A percentile compares a stretch with the other conserved stretches of the same genome.
Evolutionary conservation across 73 alveolate genomes (phyloP).

Genomic region (Breviolum minutum): DNA sequence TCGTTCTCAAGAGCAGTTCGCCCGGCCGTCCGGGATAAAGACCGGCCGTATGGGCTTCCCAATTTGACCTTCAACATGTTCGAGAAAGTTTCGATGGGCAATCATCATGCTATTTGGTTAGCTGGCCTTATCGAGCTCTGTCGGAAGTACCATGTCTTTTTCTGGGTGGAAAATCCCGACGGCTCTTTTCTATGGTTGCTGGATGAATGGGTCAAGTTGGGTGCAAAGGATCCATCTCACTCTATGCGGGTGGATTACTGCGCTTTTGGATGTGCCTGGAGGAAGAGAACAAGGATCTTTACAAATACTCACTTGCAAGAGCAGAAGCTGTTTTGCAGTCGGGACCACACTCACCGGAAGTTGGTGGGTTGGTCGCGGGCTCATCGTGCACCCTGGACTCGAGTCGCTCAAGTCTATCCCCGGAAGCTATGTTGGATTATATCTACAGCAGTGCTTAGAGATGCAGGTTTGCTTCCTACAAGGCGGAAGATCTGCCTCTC

Average conservation of each 20-base stretch:
- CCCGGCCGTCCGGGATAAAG: background rate
- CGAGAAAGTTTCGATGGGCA: background rate
- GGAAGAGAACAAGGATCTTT: background rate
- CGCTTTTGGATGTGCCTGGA: background rate
- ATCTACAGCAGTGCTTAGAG: background rate
- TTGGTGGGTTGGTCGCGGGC: background rate
- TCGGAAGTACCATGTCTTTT: background rate
- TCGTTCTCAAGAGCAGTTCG: conserved; percentile 1
- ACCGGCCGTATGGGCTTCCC: background rate
- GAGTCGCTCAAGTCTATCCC: background rate
- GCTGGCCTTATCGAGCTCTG: background rate
- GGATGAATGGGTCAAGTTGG: background rate
- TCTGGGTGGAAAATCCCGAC: conserved; percentile 53
- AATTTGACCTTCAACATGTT: background rate
- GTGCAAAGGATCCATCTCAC: background rate
- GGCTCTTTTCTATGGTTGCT: background rate
- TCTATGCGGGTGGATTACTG: background rate
- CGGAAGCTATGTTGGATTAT: background rate
- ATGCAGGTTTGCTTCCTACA: background rate
- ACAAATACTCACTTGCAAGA: background rate
- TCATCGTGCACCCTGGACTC: background rate
- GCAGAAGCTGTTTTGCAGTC: background rate
- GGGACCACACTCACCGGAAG: background rate
- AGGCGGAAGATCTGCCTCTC: background rate
- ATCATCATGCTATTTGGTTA: background rate